Base-by-base conservation (phyloP, 805 yeast species). In the Brettanomyces sp. region DNA sequence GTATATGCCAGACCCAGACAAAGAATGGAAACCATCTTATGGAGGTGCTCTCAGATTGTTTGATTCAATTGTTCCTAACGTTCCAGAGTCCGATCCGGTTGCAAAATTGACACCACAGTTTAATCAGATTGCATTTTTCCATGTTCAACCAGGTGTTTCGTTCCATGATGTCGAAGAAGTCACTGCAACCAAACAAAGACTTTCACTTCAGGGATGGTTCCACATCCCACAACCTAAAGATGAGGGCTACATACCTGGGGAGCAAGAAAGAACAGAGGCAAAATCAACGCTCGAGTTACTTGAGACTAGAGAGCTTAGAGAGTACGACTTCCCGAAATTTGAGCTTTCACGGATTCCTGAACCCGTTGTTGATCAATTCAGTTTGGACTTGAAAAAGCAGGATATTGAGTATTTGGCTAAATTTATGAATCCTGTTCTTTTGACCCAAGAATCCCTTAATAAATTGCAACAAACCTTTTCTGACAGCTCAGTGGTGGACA, bases 131-230 rank as follows among this genome's bases (percentile, higher is more conserved):
- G 96, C 98, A 0, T 87, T 93, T 59, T 93, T 93, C 72, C 83
- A 85, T 4, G 98, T 93, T 12, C 93, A 89, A 59, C 99, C 99
- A 0, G 99, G 99, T 0, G 75, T 83, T 42, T 85, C 96, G 2
- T 93, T 93, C 74, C 99, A 93, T 63, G 99, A 95, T 56, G 99
- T 93, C 11, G 98, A 95, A 66, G 99, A 93, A 63, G 99, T 95
- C 1, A 76, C 82, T 49, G 95, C 82, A 1, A 95, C 90, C 58
- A 86, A 83, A 59, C 95, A 89, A 51, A 74, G 99, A 58, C 68
- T 93, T 34, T 86, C 96, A 0, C 87, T 93, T 49, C 96, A 93
- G 58, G 99, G 99, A 1, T 95, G 99, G 99, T 95, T 91, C 60
- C 99, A 93, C 63, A 86, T 90, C 44, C 99, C 99, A 3, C 98